A percentile compares a stretch with the other conserved stretches of the same genome.
These are phyloP conservation scores for Arabidopsis hybrid DNA, from an alignment of 441 rosid species.

Conservation along the genomic window DNA sequence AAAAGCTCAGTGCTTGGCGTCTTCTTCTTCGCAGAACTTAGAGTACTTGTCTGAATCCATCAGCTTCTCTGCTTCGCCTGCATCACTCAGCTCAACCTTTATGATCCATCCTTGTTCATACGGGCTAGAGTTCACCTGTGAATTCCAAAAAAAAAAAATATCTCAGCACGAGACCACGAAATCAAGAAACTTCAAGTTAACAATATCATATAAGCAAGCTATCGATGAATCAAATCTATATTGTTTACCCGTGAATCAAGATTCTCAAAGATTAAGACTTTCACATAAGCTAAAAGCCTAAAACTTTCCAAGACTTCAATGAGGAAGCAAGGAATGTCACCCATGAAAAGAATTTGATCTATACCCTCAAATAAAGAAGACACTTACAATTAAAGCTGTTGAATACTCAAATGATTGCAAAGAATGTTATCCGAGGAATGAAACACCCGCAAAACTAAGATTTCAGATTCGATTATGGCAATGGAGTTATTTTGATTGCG, in stretches of 20 bases:
- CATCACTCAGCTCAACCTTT: conserved; percentile 68
- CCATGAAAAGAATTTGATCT: too few relatives aligned
- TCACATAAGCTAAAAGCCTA: neutral
- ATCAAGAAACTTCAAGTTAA: conserved; percentile 7
- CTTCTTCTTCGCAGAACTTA: conserved; percentile 93
- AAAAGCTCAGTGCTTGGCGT: conserved; percentile 61
- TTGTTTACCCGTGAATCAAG: neutral
- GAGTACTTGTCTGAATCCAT: conserved; percentile 76
- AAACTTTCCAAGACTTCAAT: neutral
- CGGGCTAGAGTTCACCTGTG: conserved; percentile 85
- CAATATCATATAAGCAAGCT: neutral
- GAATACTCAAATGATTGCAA: too few relatives aligned
- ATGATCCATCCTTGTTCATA: conserved; percentile 90
- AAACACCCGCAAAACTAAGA: neutral
- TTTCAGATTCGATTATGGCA: neutral
- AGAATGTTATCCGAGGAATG: too few relatives aligned
- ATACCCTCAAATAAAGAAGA: too few relatives aligned
- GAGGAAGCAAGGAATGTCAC: neutral
- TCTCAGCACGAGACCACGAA: neutral
- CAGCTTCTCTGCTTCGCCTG: conserved; percentile 65
- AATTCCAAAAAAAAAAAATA: neutral
- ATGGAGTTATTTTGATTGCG: neutral
- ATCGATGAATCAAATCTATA: neutral
- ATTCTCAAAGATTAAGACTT: conserved; percentile 11
- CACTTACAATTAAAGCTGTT: too few relatives aligned